Base-by-base conservation (phyloP, 345 rosid genomes). In the Sisymbrium altissimum region DNA sequence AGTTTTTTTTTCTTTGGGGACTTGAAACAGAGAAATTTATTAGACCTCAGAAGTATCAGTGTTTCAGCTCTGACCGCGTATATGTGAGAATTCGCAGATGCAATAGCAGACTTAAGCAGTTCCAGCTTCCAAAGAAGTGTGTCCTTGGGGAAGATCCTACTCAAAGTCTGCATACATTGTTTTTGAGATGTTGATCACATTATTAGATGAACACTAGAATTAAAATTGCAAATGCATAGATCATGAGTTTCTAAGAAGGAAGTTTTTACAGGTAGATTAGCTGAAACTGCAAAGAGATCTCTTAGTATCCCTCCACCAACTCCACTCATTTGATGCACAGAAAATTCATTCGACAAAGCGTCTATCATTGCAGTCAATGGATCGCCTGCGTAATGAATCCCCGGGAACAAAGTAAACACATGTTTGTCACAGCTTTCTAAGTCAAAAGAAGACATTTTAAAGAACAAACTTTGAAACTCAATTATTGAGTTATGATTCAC, bases 81-180 rank as follows among this genome's bases (percentile, higher is more conserved):
- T 41, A 90, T 84, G 44, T 73, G 84, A 54, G 89, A 84, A 75
- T 85, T 84, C 38, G 83, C 84, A 65, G 64, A 83, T 52, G 79
- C 69, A 59, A 90, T 53, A 61, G 89, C 87, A 66, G 80, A 75
- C 70, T 76, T 78, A 1, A 87, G 85, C 86, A 89, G 41, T 44
- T 79, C 77, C 38, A 91, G 82, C 82, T 91, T 91, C 98, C 97
- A 93, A 12, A 76, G 82, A 64, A 93, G 83, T 15, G 96, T 85
- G 68, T 85, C 88, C 76, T 78, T 86, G 0, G 89, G 87, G 35
- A 89, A 73, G 33, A 87, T 78, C 50, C 82, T 82, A 49, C 77
- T 70, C 41, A 86, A 67, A 67, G 84, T 83, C 98, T 94, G 87
- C 41, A 64, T 40, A 45, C 58, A 62, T 60, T 9, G 1, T 15